Percentiles rank a stretch among this genome's conserved stretches.
These are phyloP conservation scores for Anthracocystis setariae DNA, from an alignment of 1,284 basidiomycete genomes.

Conservation along the genomic window DNA sequence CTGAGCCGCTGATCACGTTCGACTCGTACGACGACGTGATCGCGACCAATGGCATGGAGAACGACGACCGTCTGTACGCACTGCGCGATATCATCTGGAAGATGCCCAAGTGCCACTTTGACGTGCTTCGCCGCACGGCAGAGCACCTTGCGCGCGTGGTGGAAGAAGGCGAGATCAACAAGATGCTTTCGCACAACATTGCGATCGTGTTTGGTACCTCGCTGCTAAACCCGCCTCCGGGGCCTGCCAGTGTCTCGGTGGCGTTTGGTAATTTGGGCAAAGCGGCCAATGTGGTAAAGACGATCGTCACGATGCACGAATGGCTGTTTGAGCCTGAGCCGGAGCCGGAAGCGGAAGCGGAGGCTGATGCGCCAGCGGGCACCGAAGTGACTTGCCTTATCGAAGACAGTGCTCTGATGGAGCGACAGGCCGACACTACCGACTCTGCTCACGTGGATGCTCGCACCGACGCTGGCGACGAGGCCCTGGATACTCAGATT, in stretches of 20 bases:
- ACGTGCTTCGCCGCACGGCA: conserved; percentile 56
- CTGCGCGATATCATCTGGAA: conserved; percentile 63
- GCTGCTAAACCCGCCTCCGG: conserved; percentile 63
- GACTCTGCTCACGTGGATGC: conserved; percentile 1
- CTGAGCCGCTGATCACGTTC: conserved; percentile 65
- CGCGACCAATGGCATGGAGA: conserved; percentile 61
- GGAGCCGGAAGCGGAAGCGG: conserved; percentile 39
- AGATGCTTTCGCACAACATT: conserved; percentile 66
- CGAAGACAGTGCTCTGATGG: neutral
- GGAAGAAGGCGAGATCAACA: conserved; percentile 58
- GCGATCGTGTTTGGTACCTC: conserved; percentile 67
- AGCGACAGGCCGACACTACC: no score
- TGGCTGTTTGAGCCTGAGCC: conserved; percentile 65
- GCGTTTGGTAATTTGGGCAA: conserved; percentile 63
- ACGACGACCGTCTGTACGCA: conserved; percentile 60
- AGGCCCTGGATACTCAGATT: neutral
- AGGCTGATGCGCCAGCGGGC: conserved; percentile 8
- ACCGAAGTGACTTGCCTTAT: no score
- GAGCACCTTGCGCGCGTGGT: conserved; percentile 62
- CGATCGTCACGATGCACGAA: conserved; percentile 63
- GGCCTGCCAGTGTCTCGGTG: conserved; percentile 50
- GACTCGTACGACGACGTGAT: conserved; percentile 62
- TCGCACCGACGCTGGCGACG: neutral
- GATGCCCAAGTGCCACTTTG: conserved; percentile 63
- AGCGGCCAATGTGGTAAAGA: conserved; percentile 66